Base-by-base conservation (phyloP, 1,284 basidiomycete species). In the Malassezia nana region DNA sequence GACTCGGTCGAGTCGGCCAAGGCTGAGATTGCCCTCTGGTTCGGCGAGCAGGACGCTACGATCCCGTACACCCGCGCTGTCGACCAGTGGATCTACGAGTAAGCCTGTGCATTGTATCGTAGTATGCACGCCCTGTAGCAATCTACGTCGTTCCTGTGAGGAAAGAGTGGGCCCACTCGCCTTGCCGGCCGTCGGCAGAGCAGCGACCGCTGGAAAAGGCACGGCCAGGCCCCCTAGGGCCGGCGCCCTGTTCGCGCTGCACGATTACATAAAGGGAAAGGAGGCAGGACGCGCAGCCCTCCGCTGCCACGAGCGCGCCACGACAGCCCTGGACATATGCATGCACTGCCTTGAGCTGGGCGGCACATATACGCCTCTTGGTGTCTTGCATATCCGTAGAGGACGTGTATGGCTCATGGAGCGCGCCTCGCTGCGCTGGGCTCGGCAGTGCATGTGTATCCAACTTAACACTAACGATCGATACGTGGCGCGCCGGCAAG, bases 1-100 rank as follows among this genome's bases (percentile, higher is more conserved):
- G 90, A 94, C 80, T 55, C 62, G 16, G 69, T 74, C 45, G 73
- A 75, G 46, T 59, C 54, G 28, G 73, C 73, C 41, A 72, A 74
- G 62, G 57, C 62, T 46, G 73, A 75, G 48, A 74, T 74, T 58
- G 63, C 65, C 22, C 67, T 74, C 46, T 74, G 71, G 71, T 74
- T 74, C 64, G 69, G 68, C 46, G 64, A 69, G 48, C 68, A 74
- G 64, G 59, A 59, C 56, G 54, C 62, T 20, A 67, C 66, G 50
- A 67, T 72, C 61, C 29, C 56, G 44, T 72, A 72, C 69, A 60
- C 58, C 40, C 63, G 64, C 16, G 64, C 63, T 31, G 58, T 65
- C 33, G 67, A 72, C 63, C 40, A 63, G n/a, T 71, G 68, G 69
- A 56, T 72, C 59, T 72, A 72, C 68, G 69, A 72, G 60, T 64